Conservation (phyloP, 208 protist species). For the Trypanosoma avium region DNA sequence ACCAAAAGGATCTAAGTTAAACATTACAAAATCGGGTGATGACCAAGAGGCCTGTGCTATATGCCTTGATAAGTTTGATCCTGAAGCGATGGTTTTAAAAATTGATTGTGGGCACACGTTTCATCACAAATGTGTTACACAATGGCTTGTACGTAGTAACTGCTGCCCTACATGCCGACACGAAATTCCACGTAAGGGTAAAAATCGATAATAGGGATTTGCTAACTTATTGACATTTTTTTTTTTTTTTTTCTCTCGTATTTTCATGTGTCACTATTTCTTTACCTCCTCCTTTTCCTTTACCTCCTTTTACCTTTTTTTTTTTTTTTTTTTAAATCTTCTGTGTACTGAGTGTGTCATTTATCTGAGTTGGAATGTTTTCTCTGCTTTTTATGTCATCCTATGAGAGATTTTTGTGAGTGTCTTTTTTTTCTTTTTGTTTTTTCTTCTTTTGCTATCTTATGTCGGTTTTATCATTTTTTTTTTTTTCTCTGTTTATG, state of each 20-base stretch:
- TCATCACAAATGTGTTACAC: conserved; percentile 44
- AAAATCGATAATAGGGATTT: not conserved
- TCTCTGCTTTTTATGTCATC: no score
- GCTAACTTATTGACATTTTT: not conserved
- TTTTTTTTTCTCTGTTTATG: no score
- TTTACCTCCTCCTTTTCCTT: no score
- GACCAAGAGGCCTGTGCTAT: conserved; percentile 30
- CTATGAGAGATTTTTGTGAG: no score
- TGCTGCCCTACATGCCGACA: conserved; percentile 43
- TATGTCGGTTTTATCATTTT: not conserved
- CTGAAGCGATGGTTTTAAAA: conserved; percentile 12
- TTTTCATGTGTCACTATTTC: no score
- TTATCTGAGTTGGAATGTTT: no score
- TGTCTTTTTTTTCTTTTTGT: conserved; percentile 1
- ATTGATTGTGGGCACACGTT: conserved; percentile 38
- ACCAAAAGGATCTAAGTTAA: not conserved
- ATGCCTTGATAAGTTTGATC: conserved; percentile 38
- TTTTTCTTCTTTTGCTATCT: not conserved
- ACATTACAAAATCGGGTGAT: not conserved
- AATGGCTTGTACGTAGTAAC: conserved; percentile 42
- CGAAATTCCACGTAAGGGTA: conserved; percentile 15
- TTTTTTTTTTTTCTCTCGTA: not conserved
- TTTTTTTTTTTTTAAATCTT: conserved; percentile 11
- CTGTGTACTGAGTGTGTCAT: no score
- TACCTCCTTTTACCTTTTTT: conserved; percentile 17